These are phyloP conservation scores for Ophidiomyces ophidiicola DNA, from an alignment of 2,329 filamentous ascomycete genomes.

Conservation along the genomic window DNA sequence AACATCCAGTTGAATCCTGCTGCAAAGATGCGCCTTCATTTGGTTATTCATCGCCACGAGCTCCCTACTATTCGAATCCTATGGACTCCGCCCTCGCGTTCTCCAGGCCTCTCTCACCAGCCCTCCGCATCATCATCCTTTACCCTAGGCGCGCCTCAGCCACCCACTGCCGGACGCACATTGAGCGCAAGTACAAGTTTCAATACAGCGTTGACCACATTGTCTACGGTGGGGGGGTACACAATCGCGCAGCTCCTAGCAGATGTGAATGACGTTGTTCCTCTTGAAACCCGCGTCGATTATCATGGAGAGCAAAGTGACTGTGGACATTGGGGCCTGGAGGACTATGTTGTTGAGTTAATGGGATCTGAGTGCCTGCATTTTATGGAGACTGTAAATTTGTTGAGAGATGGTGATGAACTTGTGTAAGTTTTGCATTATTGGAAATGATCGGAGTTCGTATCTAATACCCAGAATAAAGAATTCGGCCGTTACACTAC, in stretches of 20 bases:
- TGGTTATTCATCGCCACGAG: slow-evolving; percentile 59
- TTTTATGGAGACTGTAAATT: slow-evolving; percentile 57
- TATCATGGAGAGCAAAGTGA: slow-evolving; percentile 15
- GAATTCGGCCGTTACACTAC: slow-evolving; percentile 64
- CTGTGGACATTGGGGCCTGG: slow-evolving; percentile 57
- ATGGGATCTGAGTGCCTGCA: slow-evolving; percentile 79
- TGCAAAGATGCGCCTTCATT: slow-evolving; percentile 54
- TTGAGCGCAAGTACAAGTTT: slow-evolving; percentile 26
- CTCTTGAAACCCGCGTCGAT: slow-evolving; percentile 55
- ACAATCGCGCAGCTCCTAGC: slow-evolving; percentile 68
- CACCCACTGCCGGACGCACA: slow-evolving; percentile 24
- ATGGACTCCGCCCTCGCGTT: slow-evolving; percentile 46
- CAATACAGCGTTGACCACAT: slow-evolving; percentile 14
- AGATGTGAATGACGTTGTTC: slow-evolving; percentile 65
- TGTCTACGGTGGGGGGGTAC: slow-evolving; percentile 33
- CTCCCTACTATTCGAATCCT: slow-evolving; percentile 61
- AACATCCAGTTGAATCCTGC: too few relatives aligned
- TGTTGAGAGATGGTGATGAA: slow-evolving; percentile 73
- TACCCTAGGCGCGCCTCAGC: slow-evolving; percentile 11
- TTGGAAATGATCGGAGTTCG: too few relatives aligned
- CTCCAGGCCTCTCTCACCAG: slow-evolving; percentile 9
- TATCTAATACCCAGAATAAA: slow-evolving; percentile 28
- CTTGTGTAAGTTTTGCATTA: slow-evolving; percentile 51
- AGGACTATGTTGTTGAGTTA: slow-evolving; percentile 80
- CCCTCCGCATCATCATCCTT: slow-evolving; percentile 23